Conservation (phyloP, 2,329 filamentous ascomycete genomes). For the Colletotrichum tanaceti region DNA sequence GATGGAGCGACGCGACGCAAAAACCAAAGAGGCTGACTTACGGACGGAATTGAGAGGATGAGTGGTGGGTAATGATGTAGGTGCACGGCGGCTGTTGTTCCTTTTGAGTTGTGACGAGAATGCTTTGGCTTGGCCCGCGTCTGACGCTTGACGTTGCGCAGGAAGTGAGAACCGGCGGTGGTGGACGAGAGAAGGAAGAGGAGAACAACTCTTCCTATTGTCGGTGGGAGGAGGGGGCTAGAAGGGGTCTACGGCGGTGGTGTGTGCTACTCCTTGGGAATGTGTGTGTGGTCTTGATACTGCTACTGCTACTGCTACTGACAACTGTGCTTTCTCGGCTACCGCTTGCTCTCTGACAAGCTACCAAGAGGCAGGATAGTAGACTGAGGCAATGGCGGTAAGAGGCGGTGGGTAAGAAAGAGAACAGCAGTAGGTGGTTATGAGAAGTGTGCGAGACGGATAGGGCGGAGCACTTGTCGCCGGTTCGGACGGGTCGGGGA, state of each 20-base stretch:
- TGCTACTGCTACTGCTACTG: slow-evolving; percentile 13
- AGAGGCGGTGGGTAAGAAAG: background rate
- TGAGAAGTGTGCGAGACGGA: background rate
- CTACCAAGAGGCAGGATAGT: slow-evolving; percentile 3
- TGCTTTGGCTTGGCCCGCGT: slow-evolving; percentile 31
- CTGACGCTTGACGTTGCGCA: slow-evolving; percentile 29
- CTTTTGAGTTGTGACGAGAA: slow-evolving; percentile 12
- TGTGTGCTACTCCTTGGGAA: slow-evolving; percentile 2
- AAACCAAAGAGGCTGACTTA: slow-evolving; percentile 26
- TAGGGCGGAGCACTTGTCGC: slow-evolving; percentile 1
- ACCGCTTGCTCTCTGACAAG: slow-evolving; percentile 7
- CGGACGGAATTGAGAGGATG: slow-evolving; percentile 7
- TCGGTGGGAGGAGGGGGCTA: slow-evolving; percentile 2
- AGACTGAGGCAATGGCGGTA: background rate
- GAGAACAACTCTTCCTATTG: background rate
- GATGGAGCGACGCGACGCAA: slow-evolving; percentile 8
- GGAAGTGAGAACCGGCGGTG: background rate
- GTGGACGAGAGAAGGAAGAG: background rate
- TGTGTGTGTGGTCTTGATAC: background rate
- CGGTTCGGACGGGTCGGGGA: slow-evolving; percentile 36
- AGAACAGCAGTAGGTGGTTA: background rate
- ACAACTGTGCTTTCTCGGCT: slow-evolving; percentile 13
- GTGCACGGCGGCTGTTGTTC: slow-evolving; percentile 26
- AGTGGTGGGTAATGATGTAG: slow-evolving; percentile 23
- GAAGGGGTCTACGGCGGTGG: slow-evolving; percentile 1